Percentiles rank a stretch among this genome's conserved stretches.
Conservation (phyloP, 2,329 filamentous ascomycete species). For the Hypomyces perniciosus region DNA sequence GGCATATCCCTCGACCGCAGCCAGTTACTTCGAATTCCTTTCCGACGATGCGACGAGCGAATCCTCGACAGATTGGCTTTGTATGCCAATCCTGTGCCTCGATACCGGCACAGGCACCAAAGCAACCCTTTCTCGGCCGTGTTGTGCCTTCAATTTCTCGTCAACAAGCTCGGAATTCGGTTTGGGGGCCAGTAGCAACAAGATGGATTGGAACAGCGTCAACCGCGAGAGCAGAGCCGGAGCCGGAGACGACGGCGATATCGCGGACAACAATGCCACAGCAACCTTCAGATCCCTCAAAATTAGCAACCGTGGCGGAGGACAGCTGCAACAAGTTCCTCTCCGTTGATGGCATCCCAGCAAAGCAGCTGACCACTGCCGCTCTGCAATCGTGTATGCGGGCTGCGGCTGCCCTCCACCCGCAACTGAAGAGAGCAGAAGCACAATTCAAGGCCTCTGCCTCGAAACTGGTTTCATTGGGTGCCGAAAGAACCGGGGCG, state of each 20-base stretch:
- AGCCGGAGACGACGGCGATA: constrained; percentile 11
- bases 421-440: constrained; percentile 34
- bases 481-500: constrained; percentile 28
- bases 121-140: constrained; percentile 21
- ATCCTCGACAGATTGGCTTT: constrained; percentile 27
- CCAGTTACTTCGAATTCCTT: neutral
- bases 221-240: constrained; percentile 8
- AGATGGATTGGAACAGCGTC: constrained; percentile 25
- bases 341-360: constrained; percentile 39
- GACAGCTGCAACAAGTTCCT: constrained; percentile 39
- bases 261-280: constrained; percentile 17
- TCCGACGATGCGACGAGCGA: constrained; percentile 35
- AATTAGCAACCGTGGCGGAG: constrained; percentile 36
- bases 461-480: constrained; percentile 48
- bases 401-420: constrained; percentile 39
- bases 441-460: constrained; percentile 40
- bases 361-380: constrained; percentile 35
- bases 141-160: constrained; percentile 16
- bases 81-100: constrained; percentile 41
- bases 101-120: constrained; percentile 22
- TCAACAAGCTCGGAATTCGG: constrained; percentile 5
- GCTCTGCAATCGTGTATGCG: constrained; percentile 41
- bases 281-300: constrained; percentile 32
- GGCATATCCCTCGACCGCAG: neutral
- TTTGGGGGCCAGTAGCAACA: constrained; percentile 11